Percentiles rank a stretch among this genome's conserved stretches.
phyloP scores from a whole-genome alignment of 768 basidiomycete genomes.

The Coprinopsis cinerea region DNA sequence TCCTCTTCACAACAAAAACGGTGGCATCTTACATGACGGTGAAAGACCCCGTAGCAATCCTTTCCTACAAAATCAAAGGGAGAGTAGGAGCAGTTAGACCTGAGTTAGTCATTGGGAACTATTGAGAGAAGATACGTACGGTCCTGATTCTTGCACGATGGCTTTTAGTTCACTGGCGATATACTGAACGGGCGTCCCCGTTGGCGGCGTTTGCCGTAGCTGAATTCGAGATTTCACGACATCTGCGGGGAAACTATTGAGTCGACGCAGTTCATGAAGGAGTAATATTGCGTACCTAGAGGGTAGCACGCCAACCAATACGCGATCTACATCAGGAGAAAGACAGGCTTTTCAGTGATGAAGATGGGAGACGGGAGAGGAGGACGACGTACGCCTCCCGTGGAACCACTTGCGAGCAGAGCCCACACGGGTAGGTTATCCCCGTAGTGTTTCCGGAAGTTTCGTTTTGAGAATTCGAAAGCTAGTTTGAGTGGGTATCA shows the following conservation, averaged over 20 bases:
- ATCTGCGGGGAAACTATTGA: constrained; percentile 37
- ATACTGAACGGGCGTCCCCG: constrained; percentile 68
- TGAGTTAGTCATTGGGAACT: not conserved
- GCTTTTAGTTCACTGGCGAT: constrained; percentile 63
- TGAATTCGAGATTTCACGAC: constrained; percentile 91
- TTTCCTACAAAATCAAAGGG: constrained; percentile 26
- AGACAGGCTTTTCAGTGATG: not conserved
- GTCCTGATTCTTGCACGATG: constrained; percentile 66
- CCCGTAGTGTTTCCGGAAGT: constrained; percentile 60
- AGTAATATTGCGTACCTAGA: constrained; percentile 42
- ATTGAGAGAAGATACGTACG: constrained; percentile 39
- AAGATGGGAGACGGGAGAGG: not conserved
- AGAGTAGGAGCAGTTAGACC: not conserved
- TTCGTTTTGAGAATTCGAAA: constrained; percentile 86
- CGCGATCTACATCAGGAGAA: constrained; percentile 51
- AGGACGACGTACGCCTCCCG: constrained; percentile 59
- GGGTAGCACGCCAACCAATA: constrained; percentile 97
- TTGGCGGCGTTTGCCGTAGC: constrained; percentile 67
- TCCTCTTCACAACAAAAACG: not conserved
- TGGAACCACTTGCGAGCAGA: constrained; percentile 74
- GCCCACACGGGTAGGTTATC: constrained; percentile 78
- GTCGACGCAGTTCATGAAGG: not conserved
- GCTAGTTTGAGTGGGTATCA: constrained; percentile 31
- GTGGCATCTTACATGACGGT: constrained; percentile 59
- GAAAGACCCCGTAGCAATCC: constrained; percentile 72